Conservation (phyloP, 2,329 filamentous ascomycete species). For the Passalora sequoiae region DNA sequence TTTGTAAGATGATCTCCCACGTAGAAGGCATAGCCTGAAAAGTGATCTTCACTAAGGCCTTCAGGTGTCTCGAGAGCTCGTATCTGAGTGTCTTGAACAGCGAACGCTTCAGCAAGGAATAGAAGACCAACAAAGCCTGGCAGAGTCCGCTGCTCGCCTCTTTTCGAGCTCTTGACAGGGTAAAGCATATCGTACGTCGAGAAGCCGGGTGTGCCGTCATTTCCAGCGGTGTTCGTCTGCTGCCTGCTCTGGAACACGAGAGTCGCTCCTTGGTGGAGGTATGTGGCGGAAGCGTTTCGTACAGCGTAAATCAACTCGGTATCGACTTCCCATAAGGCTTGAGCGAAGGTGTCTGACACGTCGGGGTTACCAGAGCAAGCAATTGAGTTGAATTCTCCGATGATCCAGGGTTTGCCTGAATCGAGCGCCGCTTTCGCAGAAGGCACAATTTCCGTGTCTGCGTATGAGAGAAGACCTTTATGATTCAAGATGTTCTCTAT, state of each 20-base stretch:
- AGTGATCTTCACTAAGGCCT: constrained; percentile 23
- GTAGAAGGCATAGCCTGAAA: constrained; percentile 28
- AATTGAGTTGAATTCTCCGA: constrained; percentile 42
- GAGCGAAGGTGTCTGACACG: constrained; percentile 41
- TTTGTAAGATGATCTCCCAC: constrained; percentile 23
- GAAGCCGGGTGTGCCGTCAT: constrained; percentile 27
- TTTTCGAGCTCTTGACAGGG: constrained; percentile 21
- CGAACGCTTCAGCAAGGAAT: constrained; percentile 30
- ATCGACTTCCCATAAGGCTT: constrained; percentile 40
- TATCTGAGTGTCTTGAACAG: constrained; percentile 22
- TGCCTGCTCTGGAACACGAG: constrained; percentile 28
- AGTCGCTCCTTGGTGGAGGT: constrained; percentile 34
- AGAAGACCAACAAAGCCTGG: constrained; percentile 27
- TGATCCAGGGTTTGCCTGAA: constrained; percentile 27
- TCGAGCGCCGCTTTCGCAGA: constrained; percentile 28
- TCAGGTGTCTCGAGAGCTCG: constrained; percentile 20
- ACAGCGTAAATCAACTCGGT: constrained; percentile 37
- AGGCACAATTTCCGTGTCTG: constrained; percentile 28
- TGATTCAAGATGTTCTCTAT: constrained; percentile 30
- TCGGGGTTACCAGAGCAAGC: constrained; percentile 38
- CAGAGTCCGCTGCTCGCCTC: constrained; percentile 25
- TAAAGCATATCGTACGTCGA: constrained; percentile 30
- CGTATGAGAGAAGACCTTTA: constrained; percentile 25
- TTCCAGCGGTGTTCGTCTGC: constrained; percentile 28
- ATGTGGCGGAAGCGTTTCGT: constrained; percentile 36